phyloP scores from a whole-genome alignment of 805 yeast genomes.

The Wickerhamiella hasegawae region DNA sequence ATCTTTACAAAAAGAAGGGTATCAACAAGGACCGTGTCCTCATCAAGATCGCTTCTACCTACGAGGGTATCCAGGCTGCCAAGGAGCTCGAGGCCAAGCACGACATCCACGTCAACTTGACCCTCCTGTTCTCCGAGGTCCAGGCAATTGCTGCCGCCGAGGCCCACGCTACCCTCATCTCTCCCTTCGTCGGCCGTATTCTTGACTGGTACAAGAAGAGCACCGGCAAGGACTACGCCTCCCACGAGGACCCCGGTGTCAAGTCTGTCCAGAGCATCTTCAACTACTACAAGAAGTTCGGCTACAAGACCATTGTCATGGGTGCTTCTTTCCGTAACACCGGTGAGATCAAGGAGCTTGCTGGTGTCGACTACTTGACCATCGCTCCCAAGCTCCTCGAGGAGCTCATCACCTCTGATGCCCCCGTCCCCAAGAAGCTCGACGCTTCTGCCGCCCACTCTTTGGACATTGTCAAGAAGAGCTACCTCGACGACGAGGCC shows the following conservation, averaged over 20 bases:
- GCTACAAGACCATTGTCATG: constrained; percentile 96
- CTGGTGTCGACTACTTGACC: constrained; percentile 94
- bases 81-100: constrained; percentile 81
- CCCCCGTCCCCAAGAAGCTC: constrained; percentile 65
- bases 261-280: constrained; percentile 69
- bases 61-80: constrained; percentile 99
- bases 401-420: constrained; percentile 65
- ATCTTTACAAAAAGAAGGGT: constrained; percentile 71
- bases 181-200: constrained; percentile 98
- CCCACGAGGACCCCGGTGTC: constrained; percentile 92
- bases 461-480: constrained; percentile 47
- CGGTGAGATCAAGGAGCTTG: constrained; percentile 89
- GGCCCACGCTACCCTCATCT: constrained; percentile 86
- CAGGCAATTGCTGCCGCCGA: constrained; percentile 99
- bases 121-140: constrained; percentile 81
- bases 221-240: constrained; percentile 75
- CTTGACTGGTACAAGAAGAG: constrained; percentile 94
- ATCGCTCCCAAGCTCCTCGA: constrained; percentile 87
- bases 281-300: constrained; percentile 96
- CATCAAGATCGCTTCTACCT: constrained; percentile 94
- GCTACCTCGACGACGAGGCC: constrained; percentile 74
- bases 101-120: constrained; percentile 87
- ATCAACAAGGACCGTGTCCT: constrained; percentile 78
- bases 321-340: constrained; percentile 99
- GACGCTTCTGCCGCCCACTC: constrained; percentile 47